Evolutionary conservation across 2,329 filamentous ascomycete genomes (phyloP), one percentile per base, ranked within the genome.

Genomic region (Colletotrichum destructivum): DNA sequence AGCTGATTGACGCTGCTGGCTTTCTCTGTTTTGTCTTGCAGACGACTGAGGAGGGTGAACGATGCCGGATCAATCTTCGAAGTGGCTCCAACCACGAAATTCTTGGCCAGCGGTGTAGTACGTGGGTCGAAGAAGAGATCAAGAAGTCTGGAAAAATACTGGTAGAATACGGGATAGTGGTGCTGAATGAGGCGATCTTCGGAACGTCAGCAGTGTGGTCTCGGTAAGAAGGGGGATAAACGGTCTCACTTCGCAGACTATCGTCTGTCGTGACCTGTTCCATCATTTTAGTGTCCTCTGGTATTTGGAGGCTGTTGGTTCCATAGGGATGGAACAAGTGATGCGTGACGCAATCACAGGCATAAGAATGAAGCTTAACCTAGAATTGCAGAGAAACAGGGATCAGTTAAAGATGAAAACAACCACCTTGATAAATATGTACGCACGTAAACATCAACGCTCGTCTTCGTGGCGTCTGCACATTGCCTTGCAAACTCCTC

Each of bases 241-340:
- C 4, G 5, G n/a, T 81, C 87, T 76, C 75, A 92, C 91, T 90
- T 77, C 91, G 88, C 4, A 93, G 81, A 75, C 90, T 92, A 74
- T 91, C 86, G 72, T 93, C 91, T 69, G 90, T 90, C 0, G 91
- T 89, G 3, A 93, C 85, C 76, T 93, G 89, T 66, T 89, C 86
- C 91, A 93, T 92, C 79, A 93, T 88, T 15, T 87, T 84, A 71
- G 89, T 87, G 65, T 93, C 90, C n/a, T 85, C 78, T 35, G 81
- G 75, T 15, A 85, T 81, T 40, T 86, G 83, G 1, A 93, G 83
- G 8, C 90, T 91, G 71, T 90, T 84, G 2, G 89, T 88, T 2
- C 90, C 91, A 65, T 89, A 85, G 0, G 91, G 90, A 65, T 91
- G 89, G 76, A 93, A 92, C 12, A 93, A 84, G 73, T 92, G 90